These are phyloP conservation scores for Neurospora cerealis DNA, from an alignment of 495 filamentous ascomycete species.

Conservation along the genomic window DNA sequence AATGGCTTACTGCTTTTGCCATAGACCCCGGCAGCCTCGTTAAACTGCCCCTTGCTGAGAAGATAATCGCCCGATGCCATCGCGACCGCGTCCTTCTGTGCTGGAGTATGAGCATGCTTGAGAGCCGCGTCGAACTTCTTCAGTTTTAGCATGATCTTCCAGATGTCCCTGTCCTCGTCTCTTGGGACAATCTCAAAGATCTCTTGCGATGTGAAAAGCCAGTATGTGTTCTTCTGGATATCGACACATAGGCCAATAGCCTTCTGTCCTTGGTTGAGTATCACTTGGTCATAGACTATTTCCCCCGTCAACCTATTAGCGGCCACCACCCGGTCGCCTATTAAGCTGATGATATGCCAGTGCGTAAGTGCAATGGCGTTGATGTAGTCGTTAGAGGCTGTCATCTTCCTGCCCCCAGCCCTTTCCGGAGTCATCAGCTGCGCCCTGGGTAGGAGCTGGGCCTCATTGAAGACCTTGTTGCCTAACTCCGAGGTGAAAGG, in stretches of 20 bases:
- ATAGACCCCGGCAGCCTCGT: slow-evolving; percentile 81
- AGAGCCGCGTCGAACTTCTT: slow-evolving; percentile 83
- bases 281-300: slow-evolving; percentile 73
- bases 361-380: slow-evolving; percentile 78
- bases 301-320: slow-evolving; percentile 78
- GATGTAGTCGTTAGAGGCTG: slow-evolving; percentile 54
- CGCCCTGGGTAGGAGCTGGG: slow-evolving; percentile 64
- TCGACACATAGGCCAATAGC: slow-evolving; percentile 77
- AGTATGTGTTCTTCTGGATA: slow-evolving; percentile 87
- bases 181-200: slow-evolving; percentile 88
- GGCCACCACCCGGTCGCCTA: slow-evolving; percentile 71
- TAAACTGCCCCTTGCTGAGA: slow-evolving; percentile 63
- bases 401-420: slow-evolving; percentile 48
- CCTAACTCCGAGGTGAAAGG: slow-evolving; percentile 48
- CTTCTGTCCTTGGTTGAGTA: slow-evolving; percentile 71
- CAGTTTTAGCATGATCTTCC: slow-evolving; percentile 78
- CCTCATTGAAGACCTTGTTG: slow-evolving; percentile 53
- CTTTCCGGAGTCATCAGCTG: slow-evolving; percentile 55
- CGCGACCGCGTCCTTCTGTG: slow-evolving; percentile 80
- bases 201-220: slow-evolving; percentile 82
- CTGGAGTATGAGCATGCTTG: slow-evolving; percentile 59
- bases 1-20: slow-evolving; percentile 94
- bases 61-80: slow-evolving; percentile 85
- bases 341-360: slow-evolving; percentile 82
- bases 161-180: slow-evolving; percentile 87